Base-by-base conservation (phyloP, 2,329 filamentous ascomycete genomes). In the Aspergillus latus region DNA sequence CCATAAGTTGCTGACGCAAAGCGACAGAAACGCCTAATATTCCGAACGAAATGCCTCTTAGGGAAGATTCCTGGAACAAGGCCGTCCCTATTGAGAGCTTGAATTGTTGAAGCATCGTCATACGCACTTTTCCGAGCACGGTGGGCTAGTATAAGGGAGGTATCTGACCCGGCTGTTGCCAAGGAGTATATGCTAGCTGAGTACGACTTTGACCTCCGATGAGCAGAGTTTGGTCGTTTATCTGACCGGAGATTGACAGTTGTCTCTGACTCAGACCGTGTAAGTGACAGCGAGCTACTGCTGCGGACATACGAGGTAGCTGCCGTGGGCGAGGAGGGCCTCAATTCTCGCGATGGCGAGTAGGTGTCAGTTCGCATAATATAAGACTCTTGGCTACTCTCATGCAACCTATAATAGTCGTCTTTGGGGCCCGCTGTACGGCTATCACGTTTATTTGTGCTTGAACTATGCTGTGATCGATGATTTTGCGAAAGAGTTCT, bases 1-100 rank as follows among this genome's bases (percentile, higher is more conserved):
- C 77, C 77, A 56, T 79, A 79, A 5, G 76, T 78, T 29, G 76
- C 77, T 8, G 75, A 77, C 5, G 77, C 76, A 61, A 78, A 79
- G 11, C 77, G 72, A 46, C 70, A 76, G 58, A 78, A 79, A 8
- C 77, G 71, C 51, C 76, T 72, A 13, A 79, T 72, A 46, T 78
- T 79, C 37, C 69, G 73, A 32, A 78, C 76, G 52, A 79, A 70
- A 61, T 79, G 76, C 50, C 72, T 72, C 42, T 74, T 67, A 2
- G 77, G 77, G 49, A 79, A 79, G 10, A 78, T 74, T 0, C 77
- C 76, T 3, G 77, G 75, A 3, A 78, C 70, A 39, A 73, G 65
- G 2, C 77, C 77, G 52, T 78, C 71, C n/a, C 73, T 70, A 32
- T 73, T 74, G 7, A 79, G 69, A 3, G 70, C 70, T 47, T 73